A percentile compares a stretch with the other conserved stretches of the same genome.
phyloP scores from a whole-genome alignment of 768 basidiomycete species.

The Candolleomyces eurysporus region DNA sequence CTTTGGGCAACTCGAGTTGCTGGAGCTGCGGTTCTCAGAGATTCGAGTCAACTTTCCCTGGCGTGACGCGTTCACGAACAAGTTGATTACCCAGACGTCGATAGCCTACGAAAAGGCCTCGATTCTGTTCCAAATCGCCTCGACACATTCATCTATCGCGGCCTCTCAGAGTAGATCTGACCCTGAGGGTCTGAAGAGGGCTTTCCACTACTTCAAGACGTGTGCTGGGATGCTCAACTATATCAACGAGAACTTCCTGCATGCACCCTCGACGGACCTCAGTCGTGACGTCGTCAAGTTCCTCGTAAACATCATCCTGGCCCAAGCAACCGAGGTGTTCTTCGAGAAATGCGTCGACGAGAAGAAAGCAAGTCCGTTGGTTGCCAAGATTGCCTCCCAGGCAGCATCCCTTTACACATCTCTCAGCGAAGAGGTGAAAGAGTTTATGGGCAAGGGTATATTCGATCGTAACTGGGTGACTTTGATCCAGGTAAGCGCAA shows the following conservation, averaged over 20 bases:
- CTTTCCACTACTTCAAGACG: slow-evolving; percentile 88
- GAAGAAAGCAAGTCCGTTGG: slow-evolving; percentile 78
- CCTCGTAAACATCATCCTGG: slow-evolving; percentile 80
- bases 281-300: slow-evolving; percentile 94
- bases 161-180: slow-evolving; percentile 81
- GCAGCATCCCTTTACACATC: slow-evolving; percentile 77
- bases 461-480: slow-evolving; percentile 95
- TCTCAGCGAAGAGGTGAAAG: slow-evolving; percentile 90
- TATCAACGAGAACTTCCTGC: slow-evolving; percentile 99
- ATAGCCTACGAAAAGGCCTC: slow-evolving; percentile 99
- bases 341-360: slow-evolving; percentile 93
- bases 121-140: slow-evolving; percentile 93
- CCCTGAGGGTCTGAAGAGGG: slow-evolving; percentile 88
- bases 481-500: slow-evolving; percentile 63
- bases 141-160: slow-evolving; percentile 91
- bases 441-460: slow-evolving; percentile 94
- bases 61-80: slow-evolving; percentile 95
- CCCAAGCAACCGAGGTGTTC: slow-evolving; percentile 95
- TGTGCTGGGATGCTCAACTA: slow-evolving; percentile 97
- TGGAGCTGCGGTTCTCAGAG: slow-evolving; percentile 95
- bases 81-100: slow-evolving; percentile 91
- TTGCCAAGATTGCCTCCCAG: slow-evolving; percentile 83
- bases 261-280: slow-evolving; percentile 94
- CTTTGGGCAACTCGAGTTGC: slow-evolving; percentile 96
- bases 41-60: slow-evolving; percentile 95